A percentile compares a stretch with the other conserved stretches of the same genome.
Evolutionary conservation across 768 basidiomycete species (phyloP).

Genomic region (Mycena leptocephala): DNA sequence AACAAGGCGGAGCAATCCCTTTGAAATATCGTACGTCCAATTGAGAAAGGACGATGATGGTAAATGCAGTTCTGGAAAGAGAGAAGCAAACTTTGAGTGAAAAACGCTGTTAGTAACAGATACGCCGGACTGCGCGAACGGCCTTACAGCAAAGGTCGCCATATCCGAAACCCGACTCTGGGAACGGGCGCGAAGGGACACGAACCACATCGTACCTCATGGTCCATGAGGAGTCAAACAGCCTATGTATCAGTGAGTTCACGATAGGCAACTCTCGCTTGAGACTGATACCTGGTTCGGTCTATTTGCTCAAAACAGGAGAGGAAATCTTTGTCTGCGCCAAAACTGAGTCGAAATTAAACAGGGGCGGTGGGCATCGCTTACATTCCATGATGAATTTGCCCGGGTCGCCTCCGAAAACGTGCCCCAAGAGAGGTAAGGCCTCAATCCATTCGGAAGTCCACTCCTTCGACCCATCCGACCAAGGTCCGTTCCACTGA

Average conservation of each 20-base stretch:
- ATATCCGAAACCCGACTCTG: slow-evolving; percentile 21
- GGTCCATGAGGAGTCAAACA: slow-evolving; percentile 32
- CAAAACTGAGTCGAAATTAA: neutral
- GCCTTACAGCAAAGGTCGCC: slow-evolving; percentile 34
- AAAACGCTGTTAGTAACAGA: neutral
- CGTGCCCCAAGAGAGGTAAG: slow-evolving; percentile 54
- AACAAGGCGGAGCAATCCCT: slow-evolving; percentile 39
- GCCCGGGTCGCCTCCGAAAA: slow-evolving; percentile 64
- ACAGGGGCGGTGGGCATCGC: slow-evolving; percentile 29
- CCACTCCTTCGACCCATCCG: slow-evolving; percentile 67
- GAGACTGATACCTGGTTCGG: slow-evolving; percentile 20
- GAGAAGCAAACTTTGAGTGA: slow-evolving; percentile 43
- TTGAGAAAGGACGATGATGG: slow-evolving; percentile 51
- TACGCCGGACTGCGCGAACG: neutral
- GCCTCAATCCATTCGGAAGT: slow-evolving; percentile 58
- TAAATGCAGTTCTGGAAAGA: slow-evolving; percentile 37
- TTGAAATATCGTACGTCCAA: slow-evolving; percentile 49
- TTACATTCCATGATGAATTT: slow-evolving; percentile 67
- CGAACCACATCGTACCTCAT: slow-evolving; percentile 28
- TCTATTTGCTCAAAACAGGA: slow-evolving; percentile 32
- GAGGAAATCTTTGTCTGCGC: slow-evolving; percentile 29
- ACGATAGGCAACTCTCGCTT: neutral
- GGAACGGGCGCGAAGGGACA: slow-evolving; percentile 27
- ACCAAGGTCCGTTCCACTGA: slow-evolving; percentile 66
- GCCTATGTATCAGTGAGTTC: neutral